Evolutionary conservation across 306 rosid genomes (phyloP), one percentile per base, ranked within the genome.

Genomic region (Cucumis melo): DNA sequence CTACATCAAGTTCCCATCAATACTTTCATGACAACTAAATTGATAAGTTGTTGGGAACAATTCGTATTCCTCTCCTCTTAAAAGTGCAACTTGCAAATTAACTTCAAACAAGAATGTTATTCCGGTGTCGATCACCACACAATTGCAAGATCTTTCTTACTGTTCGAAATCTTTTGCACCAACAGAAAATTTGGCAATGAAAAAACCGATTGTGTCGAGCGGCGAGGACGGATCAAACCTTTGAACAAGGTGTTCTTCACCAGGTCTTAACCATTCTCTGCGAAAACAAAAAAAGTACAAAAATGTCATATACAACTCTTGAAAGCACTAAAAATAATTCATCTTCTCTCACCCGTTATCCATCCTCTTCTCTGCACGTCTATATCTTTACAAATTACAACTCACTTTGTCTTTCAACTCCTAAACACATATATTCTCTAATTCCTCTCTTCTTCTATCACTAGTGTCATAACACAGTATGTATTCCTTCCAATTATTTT

Each of bases 161-260:
- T 41, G 1, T 41, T 5, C n/a, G 0, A 6, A 42, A n/a, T 87
- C 91, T 79, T 87, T 87, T 14, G 87, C 74, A 81, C 96, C 96
- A 27, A 94, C 96, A 39, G 24, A 32, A 74, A 94, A 94, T 80
- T 94, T 94, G 36, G 97, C 96, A 60, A 94, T 87, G 91, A 94
- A 94, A 85, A 94, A 91, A 15, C 97, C 98, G 32, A 91, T 94
- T 6, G 98, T 91, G 73, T 94, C 96, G 5, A 90, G 90, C 6
- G 88, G 77, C 6, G 91, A 82, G 2, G 93, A 94, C 20, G 98
- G 98, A 86, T 94, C 97, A 54, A 94, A 94, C 85, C 98, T 91
- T 81, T 91, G 98, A 83, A 93, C 98, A 34, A 91, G 96, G 80
- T 87, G 86, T 88, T 91, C 98, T 82, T 94, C 97, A 13, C 96